Base-by-base conservation (phyloP, 2,329 filamentous ascomycete species). In the Keithomyces neogunnii region DNA sequence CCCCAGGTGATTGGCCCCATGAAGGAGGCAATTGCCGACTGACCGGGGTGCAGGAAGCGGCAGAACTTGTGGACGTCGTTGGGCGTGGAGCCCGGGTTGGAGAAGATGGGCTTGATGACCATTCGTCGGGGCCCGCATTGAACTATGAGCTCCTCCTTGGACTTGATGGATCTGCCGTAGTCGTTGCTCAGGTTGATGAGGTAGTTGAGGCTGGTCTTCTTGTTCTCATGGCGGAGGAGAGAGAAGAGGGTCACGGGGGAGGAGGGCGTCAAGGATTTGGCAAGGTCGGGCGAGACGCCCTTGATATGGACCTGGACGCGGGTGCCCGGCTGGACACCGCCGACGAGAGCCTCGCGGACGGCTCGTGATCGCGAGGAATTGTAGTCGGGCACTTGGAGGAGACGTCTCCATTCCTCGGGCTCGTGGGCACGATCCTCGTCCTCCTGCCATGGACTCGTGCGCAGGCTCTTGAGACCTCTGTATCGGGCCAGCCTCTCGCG, bases 41-140 rank as follows among this genome's bases (percentile, higher is more conserved):
- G 86, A 3, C 93, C 93, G 0, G 93, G 91, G 67, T 97, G 90
- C 5, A 97, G 73, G 72, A 82, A 99, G 32, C 92, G 86, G 68
- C 89, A 88, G 70, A 90, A 97, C 69, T 99, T 99, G 78, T 97
- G 91, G 11, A 99, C 91, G 64, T 99, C 86, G 72, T 97, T 97
- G 46, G 89, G 88, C 0, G 92, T 96, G 63, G 86, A 89, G 51
- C 91, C 92, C n/a, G 81, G 77, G 63, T 88, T 82, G 0, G 91
- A 96, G 75, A 92, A 96, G 45, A 97, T 75, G 9, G 93, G 93
- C 62, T 93, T 92, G 70, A 96, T 83, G 53, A 91, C 73, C 62
- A 96, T 84, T 48, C 93, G 82, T 48, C 93, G 85, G 9, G 92
- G 84, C 28, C 93, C 93, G 64, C 88, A 95, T 70, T 97, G 93